Base-by-base conservation (phyloP, 345 rosid genomes). In the Gossypium longicalyx region DNA sequence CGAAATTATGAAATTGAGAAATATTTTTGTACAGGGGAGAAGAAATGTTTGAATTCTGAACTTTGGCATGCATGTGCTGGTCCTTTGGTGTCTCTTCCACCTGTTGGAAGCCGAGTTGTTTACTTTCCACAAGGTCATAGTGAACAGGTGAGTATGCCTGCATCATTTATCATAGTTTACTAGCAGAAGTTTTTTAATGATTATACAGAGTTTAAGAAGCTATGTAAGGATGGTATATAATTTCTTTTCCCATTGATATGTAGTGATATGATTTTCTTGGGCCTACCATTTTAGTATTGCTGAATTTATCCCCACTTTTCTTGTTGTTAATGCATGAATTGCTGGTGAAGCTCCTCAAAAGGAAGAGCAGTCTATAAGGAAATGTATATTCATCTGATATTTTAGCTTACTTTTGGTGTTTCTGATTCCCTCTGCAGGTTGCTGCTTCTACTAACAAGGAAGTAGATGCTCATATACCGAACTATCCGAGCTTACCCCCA, bases 51-150 rank as follows among this genome's bases (percentile, higher is more conserved):
- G 81, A 93, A 96, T 84, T 89, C 97, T 43, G 99, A 96, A 80
- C 95, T 96, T 19, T 96, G 99, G 99, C 99, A 96, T 80, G 99
- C 98, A 67, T 96, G 99, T 85, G 99, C 99, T 47, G 99, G 99
- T 77, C 99, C 99, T 81, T 93, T 96, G 77, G 99, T 96, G 71
- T 91, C 98, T 9, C 80, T 96, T 16, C 97, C 99, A 63, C 91
- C 91, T 68, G 81, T 90, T 67, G 98, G 99, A 76, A 90, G 97
- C 87, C 90, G 99, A 54, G 99, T 91, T 76, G 98, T 96, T 54
- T 96, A 96, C 84, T 96, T 96, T 72, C 94, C 99, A 6, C 99
- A 93, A 77, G 99, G 99, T 77, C 99, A 96, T 75, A 96, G 99
- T 66, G 99, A 96, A 86, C 99, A 96, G 97, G 99, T 83, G 16